phyloP scores from a whole-genome alignment of 176 grass and related monocot species.

The Tillandsia fasciculata region DNA sequence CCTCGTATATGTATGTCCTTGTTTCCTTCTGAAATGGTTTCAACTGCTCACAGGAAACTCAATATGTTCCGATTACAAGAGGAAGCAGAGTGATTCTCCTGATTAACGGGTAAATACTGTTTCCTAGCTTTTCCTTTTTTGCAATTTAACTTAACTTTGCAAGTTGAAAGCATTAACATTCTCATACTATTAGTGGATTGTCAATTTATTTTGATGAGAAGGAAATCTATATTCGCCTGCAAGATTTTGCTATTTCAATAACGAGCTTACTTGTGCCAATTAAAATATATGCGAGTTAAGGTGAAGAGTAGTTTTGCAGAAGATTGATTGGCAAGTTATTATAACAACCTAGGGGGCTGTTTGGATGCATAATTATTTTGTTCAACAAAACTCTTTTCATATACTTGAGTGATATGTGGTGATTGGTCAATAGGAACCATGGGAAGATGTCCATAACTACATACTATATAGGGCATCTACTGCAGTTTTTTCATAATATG shows the following conservation, averaged over 20 bases:
- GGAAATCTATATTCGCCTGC: neutral
- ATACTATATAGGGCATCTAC: too few relatives aligned
- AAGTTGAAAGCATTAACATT: neutral
- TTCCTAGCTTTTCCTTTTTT: neutral
- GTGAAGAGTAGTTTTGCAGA: too few relatives aligned
- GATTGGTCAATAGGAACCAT: neutral
- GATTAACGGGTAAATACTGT: constrained; percentile 76
- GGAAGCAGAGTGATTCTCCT: constrained; percentile 89
- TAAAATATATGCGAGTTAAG: too few relatives aligned
- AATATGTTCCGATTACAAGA: constrained; percentile 93
- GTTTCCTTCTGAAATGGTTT: constrained; percentile 21
- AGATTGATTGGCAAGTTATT: too few relatives aligned
- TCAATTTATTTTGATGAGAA: neutral
- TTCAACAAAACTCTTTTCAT: neutral
- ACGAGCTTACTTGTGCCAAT: neutral
- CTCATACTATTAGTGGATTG: neutral
- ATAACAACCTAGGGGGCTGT: too few relatives aligned
- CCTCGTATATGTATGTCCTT: constrained; percentile 2
- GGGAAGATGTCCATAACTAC: too few relatives aligned
- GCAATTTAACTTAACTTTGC: neutral
- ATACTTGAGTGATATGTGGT: constrained; percentile 3
- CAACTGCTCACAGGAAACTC: constrained; percentile 73
- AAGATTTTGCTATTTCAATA: neutral
- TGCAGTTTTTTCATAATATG: too few relatives aligned
- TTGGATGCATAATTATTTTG: too few relatives aligned